phyloP scores from a whole-genome alignment of 2,329 filamentous ascomycete genomes.

The Fusarium coicis region DNA sequence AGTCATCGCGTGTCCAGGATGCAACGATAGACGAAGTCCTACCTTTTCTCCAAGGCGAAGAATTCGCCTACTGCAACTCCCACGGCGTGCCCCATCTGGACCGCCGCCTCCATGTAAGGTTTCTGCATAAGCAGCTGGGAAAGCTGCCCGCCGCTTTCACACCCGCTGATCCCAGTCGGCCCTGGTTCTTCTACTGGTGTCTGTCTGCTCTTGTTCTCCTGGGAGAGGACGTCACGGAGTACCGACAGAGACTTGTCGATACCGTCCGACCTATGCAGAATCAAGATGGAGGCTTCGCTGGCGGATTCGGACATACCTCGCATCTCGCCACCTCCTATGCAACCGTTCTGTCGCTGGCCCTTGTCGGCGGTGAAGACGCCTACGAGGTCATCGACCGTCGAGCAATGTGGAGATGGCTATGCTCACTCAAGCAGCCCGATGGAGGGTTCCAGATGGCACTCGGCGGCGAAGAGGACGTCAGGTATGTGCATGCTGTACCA shows the following conservation, averaged over 20 bases:
- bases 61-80: slow-evolving; percentile 68
- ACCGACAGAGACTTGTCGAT: slow-evolving; percentile 74
- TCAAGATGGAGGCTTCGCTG: slow-evolving; percentile 84
- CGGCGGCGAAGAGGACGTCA: slow-evolving; percentile 91
- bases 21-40: slow-evolving; percentile 75
- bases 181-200: slow-evolving; percentile 96
- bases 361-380: slow-evolving; percentile 79
- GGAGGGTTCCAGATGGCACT: slow-evolving; percentile 91
- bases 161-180: slow-evolving; percentile 84
- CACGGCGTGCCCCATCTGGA: slow-evolving; percentile 81
- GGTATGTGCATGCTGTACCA: slow-evolving; percentile 61
- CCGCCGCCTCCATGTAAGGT: slow-evolving; percentile 69
- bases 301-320: slow-evolving; percentile 89
- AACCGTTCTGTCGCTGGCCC: slow-evolving; percentile 78
- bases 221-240: slow-evolving; percentile 76
- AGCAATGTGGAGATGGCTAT: slow-evolving; percentile 92
- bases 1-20: slow-evolving; percentile 75
- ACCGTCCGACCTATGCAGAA: slow-evolving; percentile 89
- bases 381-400: slow-evolving; percentile 83
- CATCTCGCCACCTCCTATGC: slow-evolving; percentile 94
- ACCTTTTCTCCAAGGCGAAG: slow-evolving; percentile 70
- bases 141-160: slow-evolving; percentile 77
- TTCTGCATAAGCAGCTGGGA: slow-evolving; percentile 68
- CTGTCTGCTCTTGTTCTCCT: slow-evolving; percentile 79
- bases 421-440: slow-evolving; percentile 83